Percentiles rank a stretch among this genome's conserved stretches.
phyloP scores from a whole-genome alignment of 2,329 filamentous ascomycete genomes.

The Xylariaceae sp. region DNA sequence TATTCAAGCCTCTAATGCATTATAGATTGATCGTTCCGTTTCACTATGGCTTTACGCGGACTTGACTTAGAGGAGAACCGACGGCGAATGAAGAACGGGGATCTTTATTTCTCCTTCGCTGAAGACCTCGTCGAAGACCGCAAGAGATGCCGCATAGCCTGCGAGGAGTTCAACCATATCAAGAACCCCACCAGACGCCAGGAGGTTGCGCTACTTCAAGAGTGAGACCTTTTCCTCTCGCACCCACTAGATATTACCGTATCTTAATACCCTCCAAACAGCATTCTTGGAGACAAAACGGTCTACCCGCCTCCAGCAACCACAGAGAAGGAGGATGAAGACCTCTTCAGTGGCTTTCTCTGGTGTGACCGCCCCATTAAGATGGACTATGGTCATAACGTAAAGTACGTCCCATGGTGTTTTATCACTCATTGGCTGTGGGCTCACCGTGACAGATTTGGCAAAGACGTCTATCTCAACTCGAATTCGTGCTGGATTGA shows the following conservation, averaged over 20 bases:
- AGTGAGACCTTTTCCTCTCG: slow-evolving; percentile 46
- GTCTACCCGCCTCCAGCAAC: slow-evolving; percentile 58
- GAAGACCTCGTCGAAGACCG: slow-evolving; percentile 63
- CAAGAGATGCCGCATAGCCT: slow-evolving; percentile 58
- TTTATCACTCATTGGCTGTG: neutral
- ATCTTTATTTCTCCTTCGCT: slow-evolving; percentile 72
- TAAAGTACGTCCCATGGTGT: slow-evolving; percentile 42
- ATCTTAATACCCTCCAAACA: slow-evolving; percentile 30
- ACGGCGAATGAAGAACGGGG: slow-evolving; percentile 58
- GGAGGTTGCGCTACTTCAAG: slow-evolving; percentile 64
- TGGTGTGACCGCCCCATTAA: slow-evolving; percentile 68
- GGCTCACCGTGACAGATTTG: slow-evolving; percentile 43
- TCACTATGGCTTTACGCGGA: slow-evolving; percentile 20
- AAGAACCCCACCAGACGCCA: slow-evolving; percentile 57
- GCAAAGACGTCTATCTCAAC: slow-evolving; percentile 70
- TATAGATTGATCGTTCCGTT: too few species aligned
- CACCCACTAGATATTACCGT: neutral
- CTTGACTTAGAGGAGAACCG: slow-evolving; percentile 46
- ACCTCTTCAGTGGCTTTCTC: slow-evolving; percentile 58
- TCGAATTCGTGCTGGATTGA: slow-evolving; percentile 73
- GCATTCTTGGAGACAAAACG: slow-evolving; percentile 58
- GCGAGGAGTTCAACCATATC: slow-evolving; percentile 59
- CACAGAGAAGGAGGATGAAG: slow-evolving; percentile 61
- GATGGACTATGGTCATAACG: slow-evolving; percentile 75
- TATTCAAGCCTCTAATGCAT: too few species aligned